Conservation (phyloP, 1,284 basidiomycete genomes). For the Pascua sp. region DNA sequence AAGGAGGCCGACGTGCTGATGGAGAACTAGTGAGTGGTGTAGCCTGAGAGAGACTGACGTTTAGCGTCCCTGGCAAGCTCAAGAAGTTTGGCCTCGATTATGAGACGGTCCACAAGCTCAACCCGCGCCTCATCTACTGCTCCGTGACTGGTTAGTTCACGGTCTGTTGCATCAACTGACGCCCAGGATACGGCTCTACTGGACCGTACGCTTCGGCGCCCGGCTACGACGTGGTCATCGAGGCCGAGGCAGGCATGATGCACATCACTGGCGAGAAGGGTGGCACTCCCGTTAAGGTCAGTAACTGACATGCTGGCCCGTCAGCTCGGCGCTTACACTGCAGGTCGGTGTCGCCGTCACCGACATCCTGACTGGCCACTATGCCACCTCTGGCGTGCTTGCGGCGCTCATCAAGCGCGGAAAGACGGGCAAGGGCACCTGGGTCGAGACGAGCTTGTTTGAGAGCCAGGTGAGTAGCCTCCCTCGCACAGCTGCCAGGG, state of each 20-base stretch:
- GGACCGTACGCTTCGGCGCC: constrained; percentile 79
- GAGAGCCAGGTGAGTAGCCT: constrained; percentile 66
- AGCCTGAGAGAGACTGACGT: background rate
- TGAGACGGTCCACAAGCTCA: constrained; percentile 74
- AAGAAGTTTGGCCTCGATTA: constrained; percentile 79
- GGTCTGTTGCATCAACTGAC: background rate
- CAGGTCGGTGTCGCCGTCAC: constrained; percentile 81
- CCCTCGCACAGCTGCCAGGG: background rate
- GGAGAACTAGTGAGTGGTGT: constrained; percentile 67
- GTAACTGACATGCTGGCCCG: background rate
- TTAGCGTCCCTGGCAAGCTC: constrained; percentile 63
- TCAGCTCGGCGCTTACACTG: background rate
- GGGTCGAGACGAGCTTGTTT: constrained; percentile 86
- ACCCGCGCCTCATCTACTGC: constrained; percentile 79
- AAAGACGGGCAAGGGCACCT: constrained; percentile 80
- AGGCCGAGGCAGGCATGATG: constrained; percentile 89
- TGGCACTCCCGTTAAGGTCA: constrained; percentile 73
- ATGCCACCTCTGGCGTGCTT: constrained; percentile 88
- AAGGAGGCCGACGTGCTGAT: constrained; percentile 77
- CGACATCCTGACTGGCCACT: constrained; percentile 73
- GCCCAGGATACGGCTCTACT: constrained; percentile 83
- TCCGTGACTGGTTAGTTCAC: constrained; percentile 71
- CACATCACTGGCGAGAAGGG: constrained; percentile 91
- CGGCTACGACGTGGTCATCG: constrained; percentile 87
- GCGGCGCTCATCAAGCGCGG: constrained; percentile 78